phyloP scores from a whole-genome alignment of 441 rosid species.

The Eruca vesicaria region DNA sequence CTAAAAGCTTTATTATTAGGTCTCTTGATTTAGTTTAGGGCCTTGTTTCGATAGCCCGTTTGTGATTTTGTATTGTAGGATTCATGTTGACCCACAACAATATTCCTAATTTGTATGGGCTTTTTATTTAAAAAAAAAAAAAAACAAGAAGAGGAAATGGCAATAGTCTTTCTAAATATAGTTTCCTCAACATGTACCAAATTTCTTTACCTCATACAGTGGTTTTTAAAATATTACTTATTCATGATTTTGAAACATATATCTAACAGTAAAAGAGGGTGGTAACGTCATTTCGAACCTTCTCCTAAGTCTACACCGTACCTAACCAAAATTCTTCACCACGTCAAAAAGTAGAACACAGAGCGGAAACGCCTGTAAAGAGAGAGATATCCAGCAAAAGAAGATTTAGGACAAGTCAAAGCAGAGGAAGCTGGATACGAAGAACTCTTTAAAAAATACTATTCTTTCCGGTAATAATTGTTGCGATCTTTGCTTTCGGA shows the following conservation, averaged over 20 bases:
- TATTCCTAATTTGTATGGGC: too few relatives aligned
- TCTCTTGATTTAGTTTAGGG: too few relatives aligned
- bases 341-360: conserved; percentile 28
- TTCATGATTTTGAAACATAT: too few relatives aligned
- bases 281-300: conserved; percentile 7
- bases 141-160: neutral
- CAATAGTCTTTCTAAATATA: neutral
- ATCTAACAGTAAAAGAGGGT: conserved; percentile 20
- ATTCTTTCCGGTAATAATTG: neutral
- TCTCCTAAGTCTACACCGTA: conserved; percentile 18
- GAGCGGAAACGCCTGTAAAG: conserved; percentile 21
- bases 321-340: conserved; percentile 24
- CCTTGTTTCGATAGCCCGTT: too few relatives aligned
- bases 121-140: too few relatives aligned
- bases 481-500: neutral
- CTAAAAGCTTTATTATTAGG: too few relatives aligned
- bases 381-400: too few relatives aligned
- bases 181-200: neutral
- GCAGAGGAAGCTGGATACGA: conserved; percentile 20
- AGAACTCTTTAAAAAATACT: neutral
- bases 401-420: conserved; percentile 6
- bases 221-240: neutral
- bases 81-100: too few relatives aligned
- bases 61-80: too few relatives aligned
- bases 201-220: neutral